Conservation (phyloP, 2,329 filamentous ascomycete species). For the Scedosporium dehoogii region DNA sequence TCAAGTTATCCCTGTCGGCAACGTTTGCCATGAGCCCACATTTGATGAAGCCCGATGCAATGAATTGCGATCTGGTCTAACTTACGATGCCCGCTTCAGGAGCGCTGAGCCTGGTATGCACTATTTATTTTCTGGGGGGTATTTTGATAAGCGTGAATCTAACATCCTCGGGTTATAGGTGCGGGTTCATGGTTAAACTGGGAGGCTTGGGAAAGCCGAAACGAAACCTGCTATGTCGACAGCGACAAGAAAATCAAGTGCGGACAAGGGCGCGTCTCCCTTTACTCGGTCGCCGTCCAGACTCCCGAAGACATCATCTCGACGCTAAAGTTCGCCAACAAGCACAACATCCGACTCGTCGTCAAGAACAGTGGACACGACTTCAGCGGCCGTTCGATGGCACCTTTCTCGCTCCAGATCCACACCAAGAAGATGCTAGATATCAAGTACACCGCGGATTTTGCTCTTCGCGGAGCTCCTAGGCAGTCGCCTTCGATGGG, state of each 20-base stretch:
- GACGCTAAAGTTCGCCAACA: slow-evolving; percentile 26
- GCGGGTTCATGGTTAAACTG: slow-evolving; percentile 27
- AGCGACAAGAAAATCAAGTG: slow-evolving; percentile 15
- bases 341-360: slow-evolving; percentile 25
- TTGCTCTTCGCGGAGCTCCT: slow-evolving; percentile 12
- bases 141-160: not conserved
- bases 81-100: not conserved
- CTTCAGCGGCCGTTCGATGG: slow-evolving; percentile 10
- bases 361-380: slow-evolving; percentile 23
- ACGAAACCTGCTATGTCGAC: slow-evolving; percentile 26
- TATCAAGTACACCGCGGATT: slow-evolving; percentile 16
- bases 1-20: slow-evolving; percentile 39
- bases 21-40: slow-evolving; percentile 37
- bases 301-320: slow-evolving; percentile 22
- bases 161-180: slow-evolving; percentile 5
- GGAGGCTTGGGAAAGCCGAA: slow-evolving; percentile 24
- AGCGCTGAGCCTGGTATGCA: not conserved
- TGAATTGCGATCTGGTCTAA: slow-evolving; percentile 14
- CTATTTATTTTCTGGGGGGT: not conserved
- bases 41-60: slow-evolving; percentile 35
- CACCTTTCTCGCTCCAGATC: slow-evolving; percentile 21
- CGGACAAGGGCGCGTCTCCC: slow-evolving; percentile 23
- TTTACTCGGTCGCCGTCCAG: slow-evolving; percentile 24
- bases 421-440: slow-evolving; percentile 30
- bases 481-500: slow-evolving; percentile 17